Conservation (phyloP, 176 grass and related monocot genomes). For the Aegilops bicornis region DNA sequence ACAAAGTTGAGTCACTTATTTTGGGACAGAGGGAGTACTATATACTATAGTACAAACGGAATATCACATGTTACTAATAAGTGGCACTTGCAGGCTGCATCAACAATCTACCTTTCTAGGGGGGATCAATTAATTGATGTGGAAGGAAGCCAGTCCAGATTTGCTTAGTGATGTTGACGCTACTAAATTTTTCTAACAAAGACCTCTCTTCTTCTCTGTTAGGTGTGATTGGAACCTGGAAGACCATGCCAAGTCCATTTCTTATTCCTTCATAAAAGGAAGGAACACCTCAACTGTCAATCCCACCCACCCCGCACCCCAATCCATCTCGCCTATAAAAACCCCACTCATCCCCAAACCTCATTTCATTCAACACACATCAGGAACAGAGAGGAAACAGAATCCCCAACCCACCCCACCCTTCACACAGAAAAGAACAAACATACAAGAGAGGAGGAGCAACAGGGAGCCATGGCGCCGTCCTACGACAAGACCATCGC, state of each 20-base stretch:
- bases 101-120: neutral
- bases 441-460: neutral
- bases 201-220: neutral
- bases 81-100: neutral
- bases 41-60: no score
- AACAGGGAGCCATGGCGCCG: conserved; percentile 34
- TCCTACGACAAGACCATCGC: conserved; percentile 49
- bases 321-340: neutral
- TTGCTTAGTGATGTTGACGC: neutral
- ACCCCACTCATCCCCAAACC: no score
- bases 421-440: neutral
- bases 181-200: neutral
- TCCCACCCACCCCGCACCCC: neutral
- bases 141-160: neutral
- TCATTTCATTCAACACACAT: neutral
- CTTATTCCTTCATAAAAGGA: neutral
- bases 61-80: no score
- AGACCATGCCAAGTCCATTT: conserved; percentile 29
- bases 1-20: no score
- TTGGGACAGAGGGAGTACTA: no score
- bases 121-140: no score
- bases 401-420: neutral
- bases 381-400: conserved; percentile 11
- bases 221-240: neutral
- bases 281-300: neutral